These are phyloP conservation scores for Xylaria intraflava DNA, from an alignment of 495 filamentous ascomycete genomes.

Conservation along the genomic window DNA sequence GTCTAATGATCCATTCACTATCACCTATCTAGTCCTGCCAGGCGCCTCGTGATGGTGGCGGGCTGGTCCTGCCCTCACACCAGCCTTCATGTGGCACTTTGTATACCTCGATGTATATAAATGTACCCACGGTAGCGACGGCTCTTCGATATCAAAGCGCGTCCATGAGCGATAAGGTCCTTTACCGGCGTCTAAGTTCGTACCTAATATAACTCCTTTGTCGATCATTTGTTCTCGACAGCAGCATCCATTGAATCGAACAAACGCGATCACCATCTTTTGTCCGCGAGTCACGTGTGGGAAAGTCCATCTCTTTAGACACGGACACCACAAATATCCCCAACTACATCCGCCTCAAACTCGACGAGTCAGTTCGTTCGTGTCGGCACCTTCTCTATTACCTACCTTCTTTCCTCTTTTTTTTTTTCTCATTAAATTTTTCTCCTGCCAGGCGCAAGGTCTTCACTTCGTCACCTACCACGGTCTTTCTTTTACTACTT, in stretches of 20 bases:
- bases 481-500: background rate
- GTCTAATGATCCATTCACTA: too few species aligned
- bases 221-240: background rate
- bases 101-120: background rate
- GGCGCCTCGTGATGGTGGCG: slow-evolving; percentile 1
- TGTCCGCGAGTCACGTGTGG: background rate
- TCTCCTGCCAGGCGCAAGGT: too few species aligned
- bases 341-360: background rate
- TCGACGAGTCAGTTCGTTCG: background rate
- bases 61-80: background rate
- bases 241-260: background rate
- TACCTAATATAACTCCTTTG: slow-evolving; percentile 1
- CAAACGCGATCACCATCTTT: background rate
- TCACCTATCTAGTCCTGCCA: slow-evolving; percentile 5
- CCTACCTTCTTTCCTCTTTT: background rate
- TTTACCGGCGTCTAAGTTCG: too few species aligned
- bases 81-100: slow-evolving; percentile 7
- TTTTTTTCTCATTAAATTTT: background rate
- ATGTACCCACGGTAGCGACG: too few species aligned
- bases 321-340: too few species aligned
- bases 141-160: too few species aligned
- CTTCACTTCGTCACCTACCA: too few species aligned
- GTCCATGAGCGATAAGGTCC: too few species aligned
- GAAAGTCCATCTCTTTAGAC: slow-evolving; percentile 1
- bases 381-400: background rate